Percentiles rank a stretch among this genome's conserved stretches.
Conservation (phyloP, 2,329 filamentous ascomycete genomes). For the Xylariales sp. region DNA sequence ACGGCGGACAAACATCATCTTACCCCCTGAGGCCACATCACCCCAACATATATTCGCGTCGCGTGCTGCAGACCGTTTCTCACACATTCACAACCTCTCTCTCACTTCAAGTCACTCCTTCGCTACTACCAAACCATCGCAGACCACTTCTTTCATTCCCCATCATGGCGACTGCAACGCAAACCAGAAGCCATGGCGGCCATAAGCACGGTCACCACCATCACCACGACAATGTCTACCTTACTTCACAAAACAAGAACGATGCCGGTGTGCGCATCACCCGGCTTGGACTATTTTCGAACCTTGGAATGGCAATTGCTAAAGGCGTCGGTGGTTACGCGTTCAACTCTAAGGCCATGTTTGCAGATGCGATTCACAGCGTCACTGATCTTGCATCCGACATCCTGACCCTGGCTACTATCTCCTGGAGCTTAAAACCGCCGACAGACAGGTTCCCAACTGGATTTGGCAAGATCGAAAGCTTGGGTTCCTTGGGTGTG, state of each 20-base stretch:
- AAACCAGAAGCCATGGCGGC: slow-evolving; percentile 45
- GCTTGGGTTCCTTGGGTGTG: slow-evolving; percentile 86
- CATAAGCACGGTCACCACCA: slow-evolving; percentile 62
- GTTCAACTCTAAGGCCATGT: slow-evolving; percentile 91
- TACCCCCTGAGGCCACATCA: slow-evolving; percentile 12
- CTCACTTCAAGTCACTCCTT: slow-evolving; percentile 6
- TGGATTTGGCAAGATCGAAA: slow-evolving; percentile 98
- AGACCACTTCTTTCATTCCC: slow-evolving; percentile 17
- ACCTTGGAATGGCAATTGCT: slow-evolving; percentile 87
- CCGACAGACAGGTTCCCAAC: slow-evolving; percentile 80
- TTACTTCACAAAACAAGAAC: slow-evolving; percentile 77
- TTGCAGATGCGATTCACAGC: slow-evolving; percentile 93
- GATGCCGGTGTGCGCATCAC: slow-evolving; percentile 95
- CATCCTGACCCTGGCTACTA: slow-evolving; percentile 87
- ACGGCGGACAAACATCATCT: neutral
- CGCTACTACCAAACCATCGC: slow-evolving; percentile 11
- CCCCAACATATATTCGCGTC: slow-evolving; percentile 8
- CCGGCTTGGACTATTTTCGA: slow-evolving; percentile 79
- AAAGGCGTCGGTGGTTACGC: slow-evolving; percentile 90
- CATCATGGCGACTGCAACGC: slow-evolving; percentile 33
- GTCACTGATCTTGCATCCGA: slow-evolving; percentile 94
- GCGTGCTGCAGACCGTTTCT: slow-evolving; percentile 9
- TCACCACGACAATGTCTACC: slow-evolving; percentile 79
- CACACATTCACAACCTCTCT: slow-evolving; percentile 12
- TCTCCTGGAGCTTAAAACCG: slow-evolving; percentile 85